Conservation (phyloP, 78 protist genomes). For the Dictyostelium capitatum region DNA sequence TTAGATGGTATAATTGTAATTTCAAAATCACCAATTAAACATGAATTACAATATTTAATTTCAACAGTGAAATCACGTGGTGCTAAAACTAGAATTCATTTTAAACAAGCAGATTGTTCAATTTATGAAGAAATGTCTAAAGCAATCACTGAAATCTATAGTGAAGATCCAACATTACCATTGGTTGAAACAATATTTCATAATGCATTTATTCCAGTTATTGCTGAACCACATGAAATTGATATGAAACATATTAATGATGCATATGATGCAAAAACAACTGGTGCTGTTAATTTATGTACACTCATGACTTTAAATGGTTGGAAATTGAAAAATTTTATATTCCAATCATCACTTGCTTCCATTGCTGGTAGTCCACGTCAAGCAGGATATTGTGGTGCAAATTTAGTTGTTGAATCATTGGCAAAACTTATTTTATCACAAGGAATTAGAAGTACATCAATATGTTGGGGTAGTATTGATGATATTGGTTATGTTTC, state of each 20-base stretch:
- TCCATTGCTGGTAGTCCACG: constrained; percentile 46
- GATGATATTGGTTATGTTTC: constrained; percentile 47
- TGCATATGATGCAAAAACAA: constrained; percentile 49
- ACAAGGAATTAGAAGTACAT: constrained; percentile 36
- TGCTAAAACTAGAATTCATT: no score
- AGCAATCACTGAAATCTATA: neutral
- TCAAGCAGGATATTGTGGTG: constrained; percentile 83
- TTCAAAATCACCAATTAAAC: constrained; percentile 30
- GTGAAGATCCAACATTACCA: neutral
- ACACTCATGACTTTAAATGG: constrained; percentile 8
- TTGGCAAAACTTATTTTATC: constrained; percentile 37
- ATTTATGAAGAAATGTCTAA: neutral
- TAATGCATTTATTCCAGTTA: constrained; percentile 32
- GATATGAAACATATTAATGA: neutral
- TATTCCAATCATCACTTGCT: constrained; percentile 71
- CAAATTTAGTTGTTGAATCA: constrained; percentile 83
- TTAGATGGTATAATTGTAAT: constrained; percentile 9
- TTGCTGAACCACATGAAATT: neutral
- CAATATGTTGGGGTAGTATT: constrained; percentile 72
- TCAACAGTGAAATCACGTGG: no score
- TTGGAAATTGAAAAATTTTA: constrained; percentile 24
- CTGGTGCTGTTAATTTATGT: constrained; percentile 50
- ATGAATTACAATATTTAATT: constrained; percentile 31
- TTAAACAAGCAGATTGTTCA: constrained; percentile 1
- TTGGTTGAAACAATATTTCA: constrained; percentile 61